A percentile compares a stretch with the other conserved stretches of the same genome.
These are phyloP conservation scores for Grosmannia serpens DNA, from an alignment of 2,329 filamentous ascomycete genomes.

Conservation along the genomic window DNA sequence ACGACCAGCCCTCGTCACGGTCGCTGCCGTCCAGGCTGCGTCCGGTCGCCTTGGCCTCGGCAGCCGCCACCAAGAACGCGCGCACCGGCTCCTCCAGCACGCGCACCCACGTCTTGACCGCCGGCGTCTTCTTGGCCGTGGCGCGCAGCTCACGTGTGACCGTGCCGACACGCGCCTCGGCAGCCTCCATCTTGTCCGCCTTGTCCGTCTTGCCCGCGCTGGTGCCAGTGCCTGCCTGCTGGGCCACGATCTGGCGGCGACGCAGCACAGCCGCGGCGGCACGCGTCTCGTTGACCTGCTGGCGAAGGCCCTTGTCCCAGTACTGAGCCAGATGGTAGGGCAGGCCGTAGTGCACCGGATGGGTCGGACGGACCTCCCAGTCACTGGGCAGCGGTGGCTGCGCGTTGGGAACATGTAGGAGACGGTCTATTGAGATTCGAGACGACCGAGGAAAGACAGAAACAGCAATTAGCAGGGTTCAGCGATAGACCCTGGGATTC, in stretches of 20 bases:
- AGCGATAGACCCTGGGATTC: background rate
- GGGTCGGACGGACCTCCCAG: conserved; percentile 72
- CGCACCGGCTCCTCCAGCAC: conserved; percentile 78
- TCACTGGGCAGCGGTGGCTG: conserved; percentile 73
- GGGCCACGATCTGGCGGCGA: conserved; percentile 31
- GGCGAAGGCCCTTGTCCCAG: conserved; percentile 56
- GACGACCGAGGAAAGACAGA: background rate
- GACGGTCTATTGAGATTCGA: conserved; percentile 50
- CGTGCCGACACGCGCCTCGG: conserved; percentile 31
- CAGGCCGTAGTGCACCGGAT: conserved; percentile 58
- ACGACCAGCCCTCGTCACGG: conserved; percentile 18
- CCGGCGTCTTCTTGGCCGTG: conserved; percentile 68
- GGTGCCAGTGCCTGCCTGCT: conserved; percentile 23
- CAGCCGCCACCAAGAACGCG: conserved; percentile 52
- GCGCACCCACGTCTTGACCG: conserved; percentile 68
- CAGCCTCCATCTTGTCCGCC: conserved; percentile 11
- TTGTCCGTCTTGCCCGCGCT: background rate
- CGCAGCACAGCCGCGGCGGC: conserved; percentile 27
- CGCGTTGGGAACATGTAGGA: conserved; percentile 76
- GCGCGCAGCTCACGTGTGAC: conserved; percentile 73
- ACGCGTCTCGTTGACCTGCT: conserved; percentile 37
- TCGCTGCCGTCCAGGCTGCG: conserved; percentile 28
- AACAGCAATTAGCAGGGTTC: background rate
- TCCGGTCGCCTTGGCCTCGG: conserved; percentile 13
- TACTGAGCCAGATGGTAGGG: conserved; percentile 83